These are phyloP conservation scores for Penicillium crustosum DNA, from an alignment of 2,329 filamentous ascomycete genomes.

Conservation along the genomic window DNA sequence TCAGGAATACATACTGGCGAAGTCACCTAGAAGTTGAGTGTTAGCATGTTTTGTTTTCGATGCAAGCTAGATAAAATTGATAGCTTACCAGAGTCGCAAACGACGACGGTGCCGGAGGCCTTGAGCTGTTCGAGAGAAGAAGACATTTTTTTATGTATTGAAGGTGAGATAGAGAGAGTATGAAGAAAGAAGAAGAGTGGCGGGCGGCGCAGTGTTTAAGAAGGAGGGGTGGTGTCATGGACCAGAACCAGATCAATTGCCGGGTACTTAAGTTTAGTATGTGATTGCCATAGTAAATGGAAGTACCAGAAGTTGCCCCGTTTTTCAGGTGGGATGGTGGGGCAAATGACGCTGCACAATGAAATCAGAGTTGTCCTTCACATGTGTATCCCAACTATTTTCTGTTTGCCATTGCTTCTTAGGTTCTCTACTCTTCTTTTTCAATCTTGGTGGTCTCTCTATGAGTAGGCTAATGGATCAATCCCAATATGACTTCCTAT, in stretches of 20 bases:
- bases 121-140: constrained; percentile 96
- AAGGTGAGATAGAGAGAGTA: constrained; percentile 19
- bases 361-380: constrained; percentile 14
- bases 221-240: constrained; percentile 21
- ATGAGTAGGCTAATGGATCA: too few relatives aligned
- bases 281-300: constrained; percentile 1
- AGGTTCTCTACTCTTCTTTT: background rate
- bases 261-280: constrained; percentile 19
- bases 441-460: background rate
- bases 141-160: constrained; percentile 59
- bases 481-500: too few relatives aligned
- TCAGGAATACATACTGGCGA: constrained; percentile 63
- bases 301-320: constrained; percentile 17
- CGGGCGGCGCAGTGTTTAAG: constrained; percentile 25
- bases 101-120: constrained; percentile 91
- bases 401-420: background rate
- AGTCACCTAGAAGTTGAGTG: constrained; percentile 60
- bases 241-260: constrained; percentile 9
- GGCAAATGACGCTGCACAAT: constrained; percentile 29
- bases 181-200: constrained; percentile 18
- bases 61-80: background rate
- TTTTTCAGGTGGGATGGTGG: constrained; percentile 23
- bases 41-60: constrained; percentile 27
- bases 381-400: background rate
- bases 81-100: constrained; percentile 87